Conservation (phyloP, 805 yeast species). For the Hanseniaspora lindneri region DNA sequence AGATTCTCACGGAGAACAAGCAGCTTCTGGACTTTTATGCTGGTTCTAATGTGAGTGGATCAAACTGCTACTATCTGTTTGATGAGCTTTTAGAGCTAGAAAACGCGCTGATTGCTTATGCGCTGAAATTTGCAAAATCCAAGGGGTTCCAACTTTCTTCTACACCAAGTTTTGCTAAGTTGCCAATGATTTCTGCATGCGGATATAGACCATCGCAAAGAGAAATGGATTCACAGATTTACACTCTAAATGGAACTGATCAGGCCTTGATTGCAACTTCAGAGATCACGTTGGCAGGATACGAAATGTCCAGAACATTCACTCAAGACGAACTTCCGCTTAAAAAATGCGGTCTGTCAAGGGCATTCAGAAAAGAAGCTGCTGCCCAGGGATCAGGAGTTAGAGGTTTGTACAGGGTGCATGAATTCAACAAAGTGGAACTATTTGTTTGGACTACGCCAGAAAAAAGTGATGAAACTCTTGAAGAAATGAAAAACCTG, state of each 20-base stretch:
- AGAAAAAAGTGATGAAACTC: conserved; percentile 37
- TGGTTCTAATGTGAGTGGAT: conserved; percentile 67
- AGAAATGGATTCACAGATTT: conserved; percentile 75
- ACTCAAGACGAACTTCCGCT: conserved; percentile 36
- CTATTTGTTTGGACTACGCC: conserved; percentile 59
- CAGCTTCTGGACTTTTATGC: conserved; percentile 55
- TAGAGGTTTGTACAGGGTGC: conserved; percentile 84
- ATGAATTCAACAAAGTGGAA: conserved; percentile 92
- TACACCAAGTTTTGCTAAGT: conserved; percentile 79
- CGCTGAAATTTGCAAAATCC: conserved; percentile 51
- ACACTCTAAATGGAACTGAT: conserved; percentile 34
- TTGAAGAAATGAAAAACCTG: conserved; percentile 48
- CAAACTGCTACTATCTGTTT: conserved; percentile 72
- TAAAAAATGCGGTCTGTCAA: conserved; percentile 64
- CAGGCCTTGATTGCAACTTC: conserved; percentile 81
- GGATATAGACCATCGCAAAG: conserved; percentile 91
- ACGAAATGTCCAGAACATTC: conserved; percentile 42
- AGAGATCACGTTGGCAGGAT: conserved; percentile 84
- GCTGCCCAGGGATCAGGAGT: conserved; percentile 93
- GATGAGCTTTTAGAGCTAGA: conserved; percentile 83
- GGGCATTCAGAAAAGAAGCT: conserved; percentile 91
- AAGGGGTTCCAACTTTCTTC: conserved; percentile 57
- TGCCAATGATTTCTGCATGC: conserved; percentile 72
- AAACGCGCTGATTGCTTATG: conserved; percentile 77
- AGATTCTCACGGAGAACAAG: conserved; percentile 49